Evolutionary conservation across 257 asterid species (phyloP), one percentile per base, ranked within the genome.

Genomic region (Mitragyna speciosa): DNA sequence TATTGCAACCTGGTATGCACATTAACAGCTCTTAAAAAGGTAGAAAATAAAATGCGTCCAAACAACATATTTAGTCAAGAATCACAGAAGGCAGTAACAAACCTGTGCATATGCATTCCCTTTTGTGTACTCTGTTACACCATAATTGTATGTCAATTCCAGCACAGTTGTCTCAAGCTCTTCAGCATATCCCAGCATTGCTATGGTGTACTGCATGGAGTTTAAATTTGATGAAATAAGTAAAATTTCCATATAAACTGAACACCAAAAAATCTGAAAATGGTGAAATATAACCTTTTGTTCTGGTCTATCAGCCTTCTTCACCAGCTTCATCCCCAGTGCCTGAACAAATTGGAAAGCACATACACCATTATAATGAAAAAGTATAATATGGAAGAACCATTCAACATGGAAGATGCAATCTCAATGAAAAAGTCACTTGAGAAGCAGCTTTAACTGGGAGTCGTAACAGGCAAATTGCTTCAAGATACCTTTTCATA

Each of bases 81-180:
- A 28, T 70, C 47, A 66, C 45, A n/a, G 48, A 43, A 16, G 17
- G 64, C 16, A 67, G 30, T 76, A 73, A 70, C 80, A 72, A 73
- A 96, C 99, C 99, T 96, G 99, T 63, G 99, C 99, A 79, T 94
- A 96, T 22, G 97, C 99, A 87, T 90, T 95, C 84, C 99, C 99
- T 86, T 95, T 93, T 85, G 95, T 91, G 72, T 95, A 95, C 79
- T 95, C 99, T 78, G 97, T 85, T 75, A 93, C 98, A 61, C 98
- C 99, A 80, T 95, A 94, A 77, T 95, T 95, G 90, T 95, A 95
- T 49, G 99, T 95, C 85, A 95, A 84, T 87, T 95, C 99, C 82
- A 95, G 85, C 63, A 92, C 98, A 43, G 88, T 86, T 19, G 99
- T 95, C 91, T 90, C 91, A 1, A 83, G 69, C 88, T 95, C 99